Base-by-base conservation (phyloP, 129 eudicot species). In the Mikania micrantha region DNA sequence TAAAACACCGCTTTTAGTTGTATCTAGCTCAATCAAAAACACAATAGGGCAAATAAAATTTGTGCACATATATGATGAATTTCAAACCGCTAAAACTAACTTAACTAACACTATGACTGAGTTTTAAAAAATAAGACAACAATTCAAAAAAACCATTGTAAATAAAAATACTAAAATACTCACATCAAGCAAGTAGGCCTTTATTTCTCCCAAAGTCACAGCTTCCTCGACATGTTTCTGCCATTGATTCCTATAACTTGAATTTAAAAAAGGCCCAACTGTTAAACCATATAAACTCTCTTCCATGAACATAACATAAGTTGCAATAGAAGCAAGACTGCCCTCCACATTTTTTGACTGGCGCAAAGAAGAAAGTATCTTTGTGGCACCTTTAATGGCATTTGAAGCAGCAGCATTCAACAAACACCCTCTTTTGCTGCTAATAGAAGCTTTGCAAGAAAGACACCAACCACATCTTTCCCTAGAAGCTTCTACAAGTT, bases 401-500 rank as follows among this genome's bases (percentile, higher is more conserved):
- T 83, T 89, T 74, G 85, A 76, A n/a, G 88, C 88, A 77, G 99
- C 96, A 72, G 83, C 83, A 83, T 93, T 93, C 75, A 93, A 66
- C 78, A 86, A 85, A 79, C 99, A 93, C 40, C 88, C 99, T 71
- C 79, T 85, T 85, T 76, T 93, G 84, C 96, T 89, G 12, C 72
- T 39, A 20, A 67, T 78, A 13, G 82, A 7, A 70, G 89, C 85
- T 78, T 85, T 80, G 72, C 99, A 93, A 56, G 85, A 48, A 75
- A 89, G 76, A 83, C 99, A 93, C 99, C 99, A 93, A 74, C 93
- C 83, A 80, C 99, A 93, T 71, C 99, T 85, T 83, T 93, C 99
- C 77, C 99, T 86, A 35, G 96, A 84, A 16, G 84, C 87, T 81
- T 93, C 99, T 34, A 81, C 70, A 52, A 86, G 86, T 78, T 89